Percentiles rank a stretch among this genome's conserved stretches.
These are phyloP conservation scores for Alternaria metachromatica DNA, from an alignment of 2,329 filamentous ascomycete genomes.

Conservation along the genomic window DNA sequence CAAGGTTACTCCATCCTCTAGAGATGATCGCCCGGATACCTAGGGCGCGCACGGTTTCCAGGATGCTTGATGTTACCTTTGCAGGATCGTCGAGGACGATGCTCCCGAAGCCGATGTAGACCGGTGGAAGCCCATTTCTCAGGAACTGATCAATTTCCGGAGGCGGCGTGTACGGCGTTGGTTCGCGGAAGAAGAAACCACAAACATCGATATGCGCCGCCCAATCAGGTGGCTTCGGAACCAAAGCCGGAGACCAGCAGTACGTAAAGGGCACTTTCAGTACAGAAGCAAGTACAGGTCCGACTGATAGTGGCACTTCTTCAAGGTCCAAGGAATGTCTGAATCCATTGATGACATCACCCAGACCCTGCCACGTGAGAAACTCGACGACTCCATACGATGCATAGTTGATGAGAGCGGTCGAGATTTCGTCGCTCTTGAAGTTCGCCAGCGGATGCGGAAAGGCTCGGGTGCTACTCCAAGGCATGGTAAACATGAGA, in stretches of 20 bases:
- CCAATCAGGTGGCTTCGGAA: constrained; percentile 28
- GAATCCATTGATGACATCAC: constrained; percentile 56
- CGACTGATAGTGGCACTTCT: constrained; percentile 33
- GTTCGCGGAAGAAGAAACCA: constrained; percentile 56
- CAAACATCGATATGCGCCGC: constrained; percentile 37
- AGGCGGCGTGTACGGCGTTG: constrained; percentile 49
- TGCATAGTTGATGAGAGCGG: constrained; percentile 50
- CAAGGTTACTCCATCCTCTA: constrained; percentile 19
- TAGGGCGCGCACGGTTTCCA: constrained; percentile 65
- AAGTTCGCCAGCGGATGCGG: constrained; percentile 61
- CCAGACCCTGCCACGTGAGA: constrained; percentile 60
- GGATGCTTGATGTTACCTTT: constrained; percentile 52
- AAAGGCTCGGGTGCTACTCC: constrained; percentile 54
- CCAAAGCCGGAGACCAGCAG: constrained; percentile 53
- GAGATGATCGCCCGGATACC: constrained; percentile 55
- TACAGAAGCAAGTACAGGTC: constrained; percentile 45
- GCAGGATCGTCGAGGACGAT: constrained; percentile 62
- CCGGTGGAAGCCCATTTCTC: constrained; percentile 55
- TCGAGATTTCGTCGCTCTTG: constrained; percentile 40
- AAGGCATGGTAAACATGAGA: constrained; percentile 73
- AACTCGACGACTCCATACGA: constrained; percentile 57
- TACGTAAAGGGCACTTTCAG: constrained; percentile 54
- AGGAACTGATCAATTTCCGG: constrained; percentile 54
- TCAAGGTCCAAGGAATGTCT: constrained; percentile 51
- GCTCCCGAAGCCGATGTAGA: constrained; percentile 65